A percentile compares a stretch with the other conserved stretches of the same genome.
phyloP scores from a whole-genome alignment of 768 basidiomycete species.

The Kwoniella botswanensis region DNA sequence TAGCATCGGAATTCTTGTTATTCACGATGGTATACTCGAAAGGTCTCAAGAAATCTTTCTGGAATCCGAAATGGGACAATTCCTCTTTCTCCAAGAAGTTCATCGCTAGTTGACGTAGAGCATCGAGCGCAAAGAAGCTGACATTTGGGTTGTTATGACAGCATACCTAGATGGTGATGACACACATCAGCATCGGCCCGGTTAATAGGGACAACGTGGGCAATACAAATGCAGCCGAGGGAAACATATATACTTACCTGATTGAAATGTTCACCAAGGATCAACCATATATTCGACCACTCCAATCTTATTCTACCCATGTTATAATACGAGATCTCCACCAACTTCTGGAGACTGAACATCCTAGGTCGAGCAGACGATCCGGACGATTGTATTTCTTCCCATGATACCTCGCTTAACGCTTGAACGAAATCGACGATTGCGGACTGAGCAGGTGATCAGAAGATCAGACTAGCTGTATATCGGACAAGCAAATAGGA shows the following conservation, averaged over 20 bases:
- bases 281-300: constrained; percentile 98
- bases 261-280: constrained; percentile 97
- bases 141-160: constrained; percentile 98
- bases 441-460: constrained; percentile 68
- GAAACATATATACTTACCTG: constrained; percentile 65
- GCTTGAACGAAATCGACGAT: constrained; percentile 98
- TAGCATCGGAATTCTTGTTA: constrained; percentile 91
- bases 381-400: constrained; percentile 97
- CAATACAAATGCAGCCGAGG: not conserved
- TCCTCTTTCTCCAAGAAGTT: constrained; percentile 99
- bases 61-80: constrained; percentile 96
- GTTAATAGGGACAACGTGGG: not conserved
- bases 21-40: constrained; percentile 98
- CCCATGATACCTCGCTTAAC: constrained; percentile 96
- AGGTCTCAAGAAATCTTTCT: constrained; percentile 97
- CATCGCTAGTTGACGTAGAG: constrained; percentile 95
- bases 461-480: not conserved
- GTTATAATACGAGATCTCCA: constrained; percentile 99
- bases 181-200: not conserved
- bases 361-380: constrained; percentile 89
- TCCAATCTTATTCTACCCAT: constrained; percentile 97
- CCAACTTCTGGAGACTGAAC: constrained; percentile 96
- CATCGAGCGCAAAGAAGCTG: constrained; percentile 94
- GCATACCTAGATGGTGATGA: constrained; percentile 71
- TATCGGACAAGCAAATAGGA: too few relatives aligned